A percentile compares a stretch with the other conserved stretches of the same genome.
Conservation (phyloP, 1,284 basidiomycete species). For the Puccinia polysora region DNA sequence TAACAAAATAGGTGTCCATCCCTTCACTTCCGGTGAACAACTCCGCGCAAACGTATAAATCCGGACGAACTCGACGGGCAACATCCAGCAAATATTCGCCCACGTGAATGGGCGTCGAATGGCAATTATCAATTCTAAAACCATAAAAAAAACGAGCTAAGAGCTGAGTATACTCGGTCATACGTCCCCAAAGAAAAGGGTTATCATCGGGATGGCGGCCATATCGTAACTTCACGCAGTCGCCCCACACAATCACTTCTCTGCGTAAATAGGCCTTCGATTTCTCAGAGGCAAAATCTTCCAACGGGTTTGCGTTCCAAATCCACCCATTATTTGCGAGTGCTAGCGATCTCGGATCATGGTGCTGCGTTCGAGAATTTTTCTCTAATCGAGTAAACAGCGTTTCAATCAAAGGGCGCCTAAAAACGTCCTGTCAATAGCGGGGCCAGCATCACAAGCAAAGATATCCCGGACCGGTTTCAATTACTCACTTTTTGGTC, state of each 20-base stretch:
- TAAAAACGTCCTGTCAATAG: constrained; percentile 51
- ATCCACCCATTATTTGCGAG: constrained; percentile 99
- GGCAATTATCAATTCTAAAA: constrained; percentile 96
- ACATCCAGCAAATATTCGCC: constrained; percentile 87
- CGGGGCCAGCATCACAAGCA: neutral
- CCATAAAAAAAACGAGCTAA: constrained; percentile 83
- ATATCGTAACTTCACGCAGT: constrained; percentile 96
- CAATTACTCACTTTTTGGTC: constrained; percentile 61
- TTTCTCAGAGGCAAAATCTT: constrained; percentile 87
- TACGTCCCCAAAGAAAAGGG: constrained; percentile 91
- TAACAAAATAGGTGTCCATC: constrained; percentile 84
- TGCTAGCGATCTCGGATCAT: constrained; percentile 67
- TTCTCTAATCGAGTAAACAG: constrained; percentile 79
- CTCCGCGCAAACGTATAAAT: constrained; percentile 93
- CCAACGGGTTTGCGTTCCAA: constrained; percentile 89
- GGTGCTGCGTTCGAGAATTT: constrained; percentile 58
- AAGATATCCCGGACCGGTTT: neutral
- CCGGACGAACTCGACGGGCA: constrained; percentile 77
- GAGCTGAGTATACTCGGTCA: constrained; percentile 75
- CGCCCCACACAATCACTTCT: constrained; percentile 94
- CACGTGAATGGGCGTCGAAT: constrained; percentile 91
- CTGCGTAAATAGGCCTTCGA: constrained; percentile 95
- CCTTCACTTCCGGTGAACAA: constrained; percentile 93
- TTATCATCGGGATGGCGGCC: constrained; percentile 72
- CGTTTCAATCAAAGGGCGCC: constrained; percentile 73